Evolutionary conservation across 2,329 filamentous ascomycete genomes (phyloP).

Genomic region (Fusarium liriodendri): DNA sequence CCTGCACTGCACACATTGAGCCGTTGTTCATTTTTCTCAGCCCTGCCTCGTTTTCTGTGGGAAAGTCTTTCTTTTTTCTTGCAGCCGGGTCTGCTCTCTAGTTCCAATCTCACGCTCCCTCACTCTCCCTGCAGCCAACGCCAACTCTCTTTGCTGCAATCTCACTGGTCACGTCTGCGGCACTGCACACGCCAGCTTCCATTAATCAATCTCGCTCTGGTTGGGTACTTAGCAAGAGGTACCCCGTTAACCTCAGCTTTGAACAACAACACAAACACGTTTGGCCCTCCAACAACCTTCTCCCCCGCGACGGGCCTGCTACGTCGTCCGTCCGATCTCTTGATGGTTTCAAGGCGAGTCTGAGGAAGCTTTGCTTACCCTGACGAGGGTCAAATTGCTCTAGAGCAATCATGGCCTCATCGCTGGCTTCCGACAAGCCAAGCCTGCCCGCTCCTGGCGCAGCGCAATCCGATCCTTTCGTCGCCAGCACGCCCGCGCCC

Average conservation of each 20-base stretch:
- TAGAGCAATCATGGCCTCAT: constrained; percentile 55
- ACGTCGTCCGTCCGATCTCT: constrained; percentile 42
- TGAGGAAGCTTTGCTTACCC: constrained; percentile 40
- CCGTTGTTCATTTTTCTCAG: constrained; percentile 3
- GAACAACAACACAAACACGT: constrained; percentile 38
- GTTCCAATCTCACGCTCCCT: constrained; percentile 36
- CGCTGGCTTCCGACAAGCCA: constrained; percentile 55
- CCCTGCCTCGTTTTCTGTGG: constrained; percentile 17
- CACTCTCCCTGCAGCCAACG: constrained; percentile 35
- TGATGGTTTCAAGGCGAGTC: constrained; percentile 43
- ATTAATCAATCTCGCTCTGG: constrained; percentile 31
- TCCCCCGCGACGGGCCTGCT: constrained; percentile 41
- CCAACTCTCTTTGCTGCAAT: constrained; percentile 32
- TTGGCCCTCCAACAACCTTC: constrained; percentile 18
- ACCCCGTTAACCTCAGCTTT: constrained; percentile 18
- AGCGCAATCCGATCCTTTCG: constrained; percentile 67
- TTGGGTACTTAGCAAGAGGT: constrained; percentile 30
- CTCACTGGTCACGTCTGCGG: constrained; percentile 26
- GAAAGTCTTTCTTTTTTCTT: constrained; percentile 29
- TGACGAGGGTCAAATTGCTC: constrained; percentile 36
- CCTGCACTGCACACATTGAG: not conserved
- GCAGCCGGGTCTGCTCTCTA: constrained; percentile 44
- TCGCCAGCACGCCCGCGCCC: constrained; percentile 58
- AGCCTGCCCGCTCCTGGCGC: constrained; percentile 53
- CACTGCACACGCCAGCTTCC: constrained; percentile 34